Evolutionary conservation across 441 rosid genomes (phyloP).

Genomic region (Dalechampia spathulata): DNA sequence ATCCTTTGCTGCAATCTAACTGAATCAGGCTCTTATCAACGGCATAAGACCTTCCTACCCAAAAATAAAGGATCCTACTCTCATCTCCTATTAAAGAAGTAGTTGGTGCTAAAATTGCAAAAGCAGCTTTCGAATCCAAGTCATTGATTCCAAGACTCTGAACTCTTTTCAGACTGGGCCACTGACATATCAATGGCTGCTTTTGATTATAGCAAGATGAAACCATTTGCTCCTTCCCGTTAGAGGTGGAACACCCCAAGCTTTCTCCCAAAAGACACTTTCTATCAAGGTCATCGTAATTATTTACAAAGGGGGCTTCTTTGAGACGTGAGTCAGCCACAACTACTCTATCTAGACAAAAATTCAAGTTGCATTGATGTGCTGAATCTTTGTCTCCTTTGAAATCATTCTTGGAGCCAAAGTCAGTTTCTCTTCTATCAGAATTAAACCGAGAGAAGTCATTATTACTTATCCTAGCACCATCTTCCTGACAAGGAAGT

Average conservation of each 20-base stretch:
- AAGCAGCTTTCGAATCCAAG: conserved; percentile 61
- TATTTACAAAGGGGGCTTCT: conserved; percentile 29
- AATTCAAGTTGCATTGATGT: conserved; percentile 25
- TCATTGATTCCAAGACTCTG: conserved; percentile 29
- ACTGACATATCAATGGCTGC: conserved; percentile 43
- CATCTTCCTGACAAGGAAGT: conserved; percentile 27
- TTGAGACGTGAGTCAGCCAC: conserved; percentile 25
- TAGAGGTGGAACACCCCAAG: conserved; percentile 13
- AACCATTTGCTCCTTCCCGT: conserved; percentile 21
- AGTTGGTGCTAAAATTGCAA: conserved; percentile 41
- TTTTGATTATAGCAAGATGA: conserved; percentile 19
- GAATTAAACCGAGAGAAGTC: conserved; percentile 33
- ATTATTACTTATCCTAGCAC: conserved; percentile 20
- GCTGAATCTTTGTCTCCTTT: conserved; percentile 28
- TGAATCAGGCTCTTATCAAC: conserved; percentile 31
- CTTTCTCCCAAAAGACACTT: conserved; percentile 18
- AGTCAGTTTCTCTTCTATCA: conserved; percentile 44
- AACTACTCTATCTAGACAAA: conserved; percentile 28
- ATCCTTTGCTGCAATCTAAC: conserved; percentile 32
- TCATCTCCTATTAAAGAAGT: conserved; percentile 33
- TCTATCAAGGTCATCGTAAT: conserved; percentile 23
- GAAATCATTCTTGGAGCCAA: conserved; percentile 36
- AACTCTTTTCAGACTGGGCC: conserved; percentile 72
- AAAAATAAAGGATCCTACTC: conserved; percentile 54
- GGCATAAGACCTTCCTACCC: conserved; percentile 74